Percentiles rank a stretch among this genome's conserved stretches.
phyloP scores from a whole-genome alignment of 1,139 yeast genomes.

The Magnusiomyces tetraspermus region DNA sequence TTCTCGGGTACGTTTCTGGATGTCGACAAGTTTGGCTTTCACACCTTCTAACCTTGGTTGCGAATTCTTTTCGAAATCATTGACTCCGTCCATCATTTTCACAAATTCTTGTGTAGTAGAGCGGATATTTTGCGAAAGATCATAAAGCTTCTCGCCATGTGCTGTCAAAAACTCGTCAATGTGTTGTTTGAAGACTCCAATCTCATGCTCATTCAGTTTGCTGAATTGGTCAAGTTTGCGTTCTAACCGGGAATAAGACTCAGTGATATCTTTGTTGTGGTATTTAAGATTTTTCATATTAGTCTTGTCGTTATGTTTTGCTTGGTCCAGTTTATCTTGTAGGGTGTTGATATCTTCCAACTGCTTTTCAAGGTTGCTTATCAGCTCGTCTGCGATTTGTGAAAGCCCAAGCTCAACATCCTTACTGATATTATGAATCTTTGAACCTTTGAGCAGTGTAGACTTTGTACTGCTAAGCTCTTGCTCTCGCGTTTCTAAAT shows the following conservation, averaged over 20 bases:
- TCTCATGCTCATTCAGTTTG: background rate
- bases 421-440: background rate
- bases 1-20: slow-evolving; percentile 19
- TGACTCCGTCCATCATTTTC: slow-evolving; percentile 14
- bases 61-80: slow-evolving; percentile 14
- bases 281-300: slow-evolving; percentile 17
- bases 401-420: slow-evolving; percentile 4
- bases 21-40: slow-evolving; percentile 17
- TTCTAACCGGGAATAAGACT: slow-evolving; percentile 15
- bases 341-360: slow-evolving; percentile 22
- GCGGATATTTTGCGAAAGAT: background rate
- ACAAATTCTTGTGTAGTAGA: slow-evolving; percentile 9
- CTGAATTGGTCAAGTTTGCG: slow-evolving; percentile 8
- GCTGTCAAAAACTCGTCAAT: slow-evolving; percentile 12
- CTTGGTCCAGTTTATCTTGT: slow-evolving; percentile 21
- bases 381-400: slow-evolving; percentile 25
- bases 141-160: slow-evolving; percentile 17
- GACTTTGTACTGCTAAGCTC: slow-evolving; percentile 19
- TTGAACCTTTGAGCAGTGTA: slow-evolving; percentile 2
- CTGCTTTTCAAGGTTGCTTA: slow-evolving; percentile 25
- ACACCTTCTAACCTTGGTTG: slow-evolving; percentile 17
- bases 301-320: slow-evolving; percentile 15
- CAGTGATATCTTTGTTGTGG: slow-evolving; percentile 11
- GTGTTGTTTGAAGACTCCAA: slow-evolving; percentile 4
- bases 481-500: slow-evolving; percentile 18